A percentile compares a stretch with the other conserved stretches of the same genome.
Evolutionary conservation across 2,329 filamentous ascomycete genomes (phyloP).

Genomic region (Neoascochyta sp.): DNA sequence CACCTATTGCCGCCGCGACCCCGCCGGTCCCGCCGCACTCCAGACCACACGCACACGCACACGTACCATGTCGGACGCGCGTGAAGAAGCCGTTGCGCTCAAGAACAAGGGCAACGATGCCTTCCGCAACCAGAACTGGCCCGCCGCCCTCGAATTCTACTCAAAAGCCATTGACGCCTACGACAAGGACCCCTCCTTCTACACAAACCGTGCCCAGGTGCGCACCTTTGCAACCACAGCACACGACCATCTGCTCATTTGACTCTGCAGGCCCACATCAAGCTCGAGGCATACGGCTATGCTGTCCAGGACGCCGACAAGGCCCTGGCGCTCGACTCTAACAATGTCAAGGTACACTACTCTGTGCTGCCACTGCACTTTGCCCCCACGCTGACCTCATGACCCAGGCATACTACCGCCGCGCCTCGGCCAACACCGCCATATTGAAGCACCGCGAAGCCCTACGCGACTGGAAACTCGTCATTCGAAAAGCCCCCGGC

Average conservation of each 20-base stretch:
- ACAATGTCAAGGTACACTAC: conserved; percentile 76
- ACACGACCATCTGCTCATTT: conserved; percentile 23
- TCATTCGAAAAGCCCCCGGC: conserved; percentile 77
- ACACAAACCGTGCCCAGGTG: conserved; percentile 92
- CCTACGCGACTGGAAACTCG: conserved; percentile 85
- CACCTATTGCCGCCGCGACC: conserved; percentile 10
- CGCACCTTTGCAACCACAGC: conserved; percentile 30
- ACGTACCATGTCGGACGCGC: conserved; percentile 38
- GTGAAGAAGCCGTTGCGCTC: conserved; percentile 71
- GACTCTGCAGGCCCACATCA: conserved; percentile 77
- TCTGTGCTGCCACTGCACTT: too few relatives aligned
- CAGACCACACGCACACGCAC: too few relatives aligned
- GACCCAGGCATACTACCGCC: conserved; percentile 83
- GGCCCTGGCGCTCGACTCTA: conserved; percentile 83
- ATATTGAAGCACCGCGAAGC: conserved; percentile 87
- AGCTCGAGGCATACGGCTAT: conserved; percentile 91
- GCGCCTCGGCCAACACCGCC: conserved; percentile 85
- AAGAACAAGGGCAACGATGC: conserved; percentile 96
- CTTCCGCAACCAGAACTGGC: conserved; percentile 85
- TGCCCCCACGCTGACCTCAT: too few relatives aligned
- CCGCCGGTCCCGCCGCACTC: conserved; percentile 11
- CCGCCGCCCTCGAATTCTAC: conserved; percentile 75
- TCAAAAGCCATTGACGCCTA: conserved; percentile 82
- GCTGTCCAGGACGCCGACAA: conserved; percentile 86
- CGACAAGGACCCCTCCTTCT: conserved; percentile 82